Base-by-base conservation (phyloP, 305 asterid genomes). In the Nicotiana rustica region DNA sequence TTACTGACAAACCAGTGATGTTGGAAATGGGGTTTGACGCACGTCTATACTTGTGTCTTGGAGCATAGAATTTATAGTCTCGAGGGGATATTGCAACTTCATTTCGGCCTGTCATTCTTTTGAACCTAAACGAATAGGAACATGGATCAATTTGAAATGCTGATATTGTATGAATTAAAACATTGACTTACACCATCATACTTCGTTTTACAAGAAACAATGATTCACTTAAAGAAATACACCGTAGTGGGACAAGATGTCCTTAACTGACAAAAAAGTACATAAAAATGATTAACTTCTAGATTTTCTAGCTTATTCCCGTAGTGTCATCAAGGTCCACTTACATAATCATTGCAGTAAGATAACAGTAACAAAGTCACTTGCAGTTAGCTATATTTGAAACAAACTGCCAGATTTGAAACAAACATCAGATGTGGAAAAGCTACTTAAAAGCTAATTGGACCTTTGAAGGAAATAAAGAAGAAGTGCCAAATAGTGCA, bases 31-130 rank as follows among this genome's bases (percentile, higher is more conserved):
- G 87, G 90, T 88, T 95, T 6, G 98, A 89, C 66, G 88, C 90
- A 33, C 98, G 99, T 86, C 98, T 93, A 80, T 86, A 94, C 87
- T 96, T 96, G 89, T 93, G 99, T 80, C 99, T 92, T 61, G 99
- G 99, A 83, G 98, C 96, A 86, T 96, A 96, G 87, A 94, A 96
- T 82, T 96, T 96, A 90, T 94, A 96, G 90, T 96, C 99, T 85
- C 95, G 86, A 38, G 93, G 91, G 89, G 94, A 90, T 29, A 96
- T 89, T 71, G 93, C 89, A 73, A 95, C 97, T 89, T 93, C 97
- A 84, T 88, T 87, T 73, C 98, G 93, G 77, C 98, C 98, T 0
- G 99, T 96, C 89, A 96, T 84, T 89, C 98, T 92, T 85, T 88
- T 93, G 81, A 96, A 92, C 99, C 99, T 96, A 70, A 10, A 78